A percentile compares a stretch with the other conserved stretches of the same genome.
Conservation (phyloP, 768 basidiomycete species). For the Mycena rebaudengoi region DNA sequence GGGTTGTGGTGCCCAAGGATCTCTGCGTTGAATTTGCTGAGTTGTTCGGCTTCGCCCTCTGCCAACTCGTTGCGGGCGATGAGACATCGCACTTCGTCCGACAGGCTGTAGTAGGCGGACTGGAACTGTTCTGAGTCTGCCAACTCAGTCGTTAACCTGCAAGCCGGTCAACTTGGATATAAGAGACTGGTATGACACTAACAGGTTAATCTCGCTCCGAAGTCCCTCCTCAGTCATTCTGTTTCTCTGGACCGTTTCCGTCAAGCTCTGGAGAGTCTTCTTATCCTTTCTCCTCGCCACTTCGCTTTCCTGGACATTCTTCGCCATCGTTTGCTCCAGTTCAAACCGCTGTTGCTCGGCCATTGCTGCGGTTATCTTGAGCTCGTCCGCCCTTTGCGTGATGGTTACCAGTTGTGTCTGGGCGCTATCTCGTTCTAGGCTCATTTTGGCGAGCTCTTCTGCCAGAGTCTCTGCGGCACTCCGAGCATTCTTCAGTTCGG, state of each 20-base stretch:
- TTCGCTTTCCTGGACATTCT: conserved; percentile 44
- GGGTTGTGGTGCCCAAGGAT: conserved; percentile 88
- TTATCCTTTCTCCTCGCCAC: conserved; percentile 54
- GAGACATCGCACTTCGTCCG: conserved; percentile 70
- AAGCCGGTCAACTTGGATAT: not conserved
- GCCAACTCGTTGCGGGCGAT: conserved; percentile 78
- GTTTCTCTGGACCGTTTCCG: conserved; percentile 58
- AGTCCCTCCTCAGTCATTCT: conserved; percentile 75
- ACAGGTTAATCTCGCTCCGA: conserved; percentile 75
- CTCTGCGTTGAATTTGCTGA: conserved; percentile 86
- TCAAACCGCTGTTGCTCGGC: conserved; percentile 29
- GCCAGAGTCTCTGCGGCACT: conserved; percentile 52
- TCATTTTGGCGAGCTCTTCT: conserved; percentile 49
- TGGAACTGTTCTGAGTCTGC: conserved; percentile 70
- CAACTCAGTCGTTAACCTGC: conserved; percentile 59
- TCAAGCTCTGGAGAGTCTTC: conserved; percentile 56
- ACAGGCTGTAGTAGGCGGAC: conserved; percentile 72
- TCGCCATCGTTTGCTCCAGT: conserved; percentile 37
- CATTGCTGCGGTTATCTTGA: conserved; percentile 30
- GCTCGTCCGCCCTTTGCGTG: conserved; percentile 30
- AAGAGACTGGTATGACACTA: conserved; percentile 35
- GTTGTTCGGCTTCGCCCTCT: conserved; percentile 78
- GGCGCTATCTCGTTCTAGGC: conserved; percentile 43
- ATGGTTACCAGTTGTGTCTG: conserved; percentile 30
- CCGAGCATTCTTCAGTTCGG: conserved; percentile 50